phyloP scores from a whole-genome alignment of 2,329 filamentous ascomycete genomes.

The Neopestalotiopsis clavispora region DNA sequence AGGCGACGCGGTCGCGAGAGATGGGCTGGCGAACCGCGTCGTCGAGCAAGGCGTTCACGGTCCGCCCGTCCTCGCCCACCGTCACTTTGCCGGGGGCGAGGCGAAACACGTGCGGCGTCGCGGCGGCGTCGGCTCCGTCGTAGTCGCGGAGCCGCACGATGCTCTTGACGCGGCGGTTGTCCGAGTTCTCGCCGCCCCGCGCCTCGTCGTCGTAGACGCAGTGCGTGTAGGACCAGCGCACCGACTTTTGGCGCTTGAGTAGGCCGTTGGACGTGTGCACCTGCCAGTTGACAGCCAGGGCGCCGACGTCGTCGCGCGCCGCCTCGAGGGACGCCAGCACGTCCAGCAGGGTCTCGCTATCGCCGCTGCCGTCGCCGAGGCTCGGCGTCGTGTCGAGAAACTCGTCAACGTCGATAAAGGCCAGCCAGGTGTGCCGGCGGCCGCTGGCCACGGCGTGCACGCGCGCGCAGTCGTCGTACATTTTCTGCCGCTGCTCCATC shows the following conservation, averaged over 20 bases:
- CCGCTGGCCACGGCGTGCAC: constrained; percentile 22
- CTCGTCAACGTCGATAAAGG: constrained; percentile 38
- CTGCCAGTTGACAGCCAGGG: constrained; percentile 37
- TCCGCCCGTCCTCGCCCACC: constrained; percentile 33
- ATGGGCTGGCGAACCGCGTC: constrained; percentile 31
- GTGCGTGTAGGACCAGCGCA: constrained; percentile 33
- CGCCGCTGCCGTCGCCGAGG: not conserved
- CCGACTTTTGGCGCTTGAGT: constrained; percentile 28
- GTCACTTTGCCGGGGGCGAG: constrained; percentile 24
- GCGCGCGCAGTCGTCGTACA: constrained; percentile 21
- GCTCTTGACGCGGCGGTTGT: constrained; percentile 37
- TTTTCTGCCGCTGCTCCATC: constrained; percentile 21
- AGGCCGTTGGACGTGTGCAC: constrained; percentile 35
- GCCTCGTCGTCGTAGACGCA: constrained; percentile 31
- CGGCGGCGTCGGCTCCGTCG: constrained; percentile 17
- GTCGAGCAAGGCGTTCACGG: constrained; percentile 18
- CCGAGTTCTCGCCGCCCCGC: constrained; percentile 23
- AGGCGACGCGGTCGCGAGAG: constrained; percentile 31
- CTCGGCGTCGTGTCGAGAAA: constrained; percentile 32
- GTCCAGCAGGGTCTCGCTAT: constrained; percentile 28
- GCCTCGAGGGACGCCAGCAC: constrained; percentile 32
- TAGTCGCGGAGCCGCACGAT: constrained; percentile 34
- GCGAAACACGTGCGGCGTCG: constrained; percentile 32
- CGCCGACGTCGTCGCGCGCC: constrained; percentile 29
- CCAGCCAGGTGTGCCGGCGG: constrained; percentile 35